phyloP scores from a whole-genome alignment of 2,329 filamentous ascomycete genomes.

The Colletotrichum spaethianum region DNA sequence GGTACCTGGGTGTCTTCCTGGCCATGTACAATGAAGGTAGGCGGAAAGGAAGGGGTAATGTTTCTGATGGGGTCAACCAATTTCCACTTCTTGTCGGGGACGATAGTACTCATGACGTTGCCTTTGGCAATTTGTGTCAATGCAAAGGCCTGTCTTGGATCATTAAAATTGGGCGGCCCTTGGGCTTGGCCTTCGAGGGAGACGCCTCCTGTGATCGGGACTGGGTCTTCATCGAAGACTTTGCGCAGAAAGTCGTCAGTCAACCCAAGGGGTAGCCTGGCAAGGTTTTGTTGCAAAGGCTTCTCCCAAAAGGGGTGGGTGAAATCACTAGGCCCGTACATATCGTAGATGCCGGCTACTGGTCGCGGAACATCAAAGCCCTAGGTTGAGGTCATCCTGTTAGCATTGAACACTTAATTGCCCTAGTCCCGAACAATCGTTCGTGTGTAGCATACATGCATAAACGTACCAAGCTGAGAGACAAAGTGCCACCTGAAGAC shows the following conservation, averaged over 20 bases:
- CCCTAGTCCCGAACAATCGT: neutral
- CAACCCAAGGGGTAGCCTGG: slow-evolving; percentile 47
- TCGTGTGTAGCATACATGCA: neutral
- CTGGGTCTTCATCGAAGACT: slow-evolving; percentile 53
- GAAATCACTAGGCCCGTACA: slow-evolving; percentile 60
- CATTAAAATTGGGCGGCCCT: slow-evolving; percentile 52
- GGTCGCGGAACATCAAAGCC: slow-evolving; percentile 54
- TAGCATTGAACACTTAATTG: neutral
- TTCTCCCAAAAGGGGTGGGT: slow-evolving; percentile 53
- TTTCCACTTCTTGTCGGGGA: slow-evolving; percentile 44
- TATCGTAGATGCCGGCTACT: slow-evolving; percentile 55
- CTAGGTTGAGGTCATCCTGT: slow-evolving; percentile 41
- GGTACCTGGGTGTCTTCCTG: slow-evolving; percentile 56
- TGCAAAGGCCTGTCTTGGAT: slow-evolving; percentile 56
- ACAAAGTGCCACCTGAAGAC: slow-evolving; percentile 53
- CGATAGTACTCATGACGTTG: slow-evolving; percentile 53
- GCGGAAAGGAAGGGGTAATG: slow-evolving; percentile 49
- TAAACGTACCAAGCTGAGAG: slow-evolving; percentile 52
- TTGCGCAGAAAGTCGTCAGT: slow-evolving; percentile 50
- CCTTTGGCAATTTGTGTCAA: slow-evolving; percentile 58
- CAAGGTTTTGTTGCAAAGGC: slow-evolving; percentile 49
- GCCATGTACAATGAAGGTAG: slow-evolving; percentile 60
- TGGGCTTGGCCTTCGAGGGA: slow-evolving; percentile 57
- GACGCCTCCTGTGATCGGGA: slow-evolving; percentile 55
- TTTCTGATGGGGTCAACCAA: slow-evolving; percentile 53